These are phyloP conservation scores for Salicornia ramosissima DNA, from an alignment of 148 eudicot genomes.

Conservation along the genomic window DNA sequence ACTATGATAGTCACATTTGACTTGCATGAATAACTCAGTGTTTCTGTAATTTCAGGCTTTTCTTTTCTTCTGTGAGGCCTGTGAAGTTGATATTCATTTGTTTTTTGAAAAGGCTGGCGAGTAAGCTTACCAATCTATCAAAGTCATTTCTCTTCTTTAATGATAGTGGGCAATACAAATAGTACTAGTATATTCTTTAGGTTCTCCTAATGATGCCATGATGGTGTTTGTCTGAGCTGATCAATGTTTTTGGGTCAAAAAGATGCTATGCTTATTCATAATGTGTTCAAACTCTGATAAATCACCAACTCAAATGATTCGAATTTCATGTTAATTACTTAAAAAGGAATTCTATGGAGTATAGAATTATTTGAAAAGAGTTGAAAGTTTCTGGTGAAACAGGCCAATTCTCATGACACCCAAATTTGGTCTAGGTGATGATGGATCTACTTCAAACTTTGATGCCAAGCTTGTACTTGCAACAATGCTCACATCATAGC, in stretches of 20 bases:
- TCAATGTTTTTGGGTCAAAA: no score
- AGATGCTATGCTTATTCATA: no score
- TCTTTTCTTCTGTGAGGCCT: constrained; percentile 85
- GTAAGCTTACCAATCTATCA: constrained; percentile 46
- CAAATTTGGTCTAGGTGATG: constrained; percentile 76
- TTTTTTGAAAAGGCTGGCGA: constrained; percentile 95
- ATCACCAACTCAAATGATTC: background rate
- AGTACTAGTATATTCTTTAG: background rate
- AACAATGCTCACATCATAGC: constrained; percentile 91
- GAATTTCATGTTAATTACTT: no score
- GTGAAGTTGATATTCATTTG: constrained; percentile 88
- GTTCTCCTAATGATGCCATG: no score
- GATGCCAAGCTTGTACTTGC: constrained; percentile 97
- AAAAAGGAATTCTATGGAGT: background rate
- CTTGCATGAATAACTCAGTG: background rate
- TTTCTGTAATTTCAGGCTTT: constrained; percentile 62
- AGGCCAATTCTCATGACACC: constrained; percentile 98
- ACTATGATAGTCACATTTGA: constrained; percentile 4
- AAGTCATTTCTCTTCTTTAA: background rate
- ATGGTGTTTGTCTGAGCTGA: no score
- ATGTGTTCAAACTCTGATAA: background rate
- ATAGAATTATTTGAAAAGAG: background rate
- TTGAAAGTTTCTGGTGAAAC: constrained; percentile 22
- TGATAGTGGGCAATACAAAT: background rate
- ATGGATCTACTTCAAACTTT: constrained; percentile 74